Percentiles rank a stretch among this genome's conserved stretches.
These are phyloP conservation scores for Dendrothele bispora DNA, from an alignment of 768 basidiomycete genomes.

Conservation along the genomic window DNA sequence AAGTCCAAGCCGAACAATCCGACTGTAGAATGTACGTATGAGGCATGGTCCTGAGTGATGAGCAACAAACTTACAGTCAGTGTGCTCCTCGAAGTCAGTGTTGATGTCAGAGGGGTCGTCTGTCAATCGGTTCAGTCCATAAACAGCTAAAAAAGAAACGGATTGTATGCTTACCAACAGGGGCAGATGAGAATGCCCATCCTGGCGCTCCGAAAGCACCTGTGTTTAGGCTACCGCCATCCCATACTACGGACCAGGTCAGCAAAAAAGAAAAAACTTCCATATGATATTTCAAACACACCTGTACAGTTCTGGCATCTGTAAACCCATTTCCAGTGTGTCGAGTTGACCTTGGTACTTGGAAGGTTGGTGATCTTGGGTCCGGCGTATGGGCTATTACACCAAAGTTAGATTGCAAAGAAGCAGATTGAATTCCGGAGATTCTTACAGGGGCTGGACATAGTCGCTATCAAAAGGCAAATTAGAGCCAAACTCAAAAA, in stretches of 20 bases:
- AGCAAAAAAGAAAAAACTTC: background rate
- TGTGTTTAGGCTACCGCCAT: conserved; percentile 36
- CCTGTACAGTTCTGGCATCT: conserved; percentile 67
- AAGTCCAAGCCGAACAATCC: conserved; percentile 60
- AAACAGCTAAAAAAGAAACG: conserved; percentile 1
- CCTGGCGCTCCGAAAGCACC: conserved; percentile 42
- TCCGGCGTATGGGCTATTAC: conserved; percentile 45
- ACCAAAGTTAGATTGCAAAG: background rate
- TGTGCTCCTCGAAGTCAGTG: conserved; percentile 56
- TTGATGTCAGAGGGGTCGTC: conserved; percentile 49
- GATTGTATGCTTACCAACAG: conserved; percentile 1
- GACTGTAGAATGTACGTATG: conserved; percentile 36
- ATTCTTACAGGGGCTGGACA: conserved; percentile 45
- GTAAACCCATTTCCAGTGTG: conserved; percentile 70
- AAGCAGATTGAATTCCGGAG: background rate
- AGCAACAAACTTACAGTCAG: conserved; percentile 45
- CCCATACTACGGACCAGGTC: conserved; percentile 34
- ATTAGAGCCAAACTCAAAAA: background rate
- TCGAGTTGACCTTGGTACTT: conserved; percentile 50
- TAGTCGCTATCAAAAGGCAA: conserved; percentile 39
- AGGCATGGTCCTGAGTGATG: background rate
- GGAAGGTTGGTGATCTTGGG: conserved; percentile 54
- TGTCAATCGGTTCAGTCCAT: conserved; percentile 2
- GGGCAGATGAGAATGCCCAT: conserved; percentile 37
- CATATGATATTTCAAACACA: conserved; percentile 25